Conservation (phyloP, 805 yeast species). For the Yarrowia sp. region DNA sequence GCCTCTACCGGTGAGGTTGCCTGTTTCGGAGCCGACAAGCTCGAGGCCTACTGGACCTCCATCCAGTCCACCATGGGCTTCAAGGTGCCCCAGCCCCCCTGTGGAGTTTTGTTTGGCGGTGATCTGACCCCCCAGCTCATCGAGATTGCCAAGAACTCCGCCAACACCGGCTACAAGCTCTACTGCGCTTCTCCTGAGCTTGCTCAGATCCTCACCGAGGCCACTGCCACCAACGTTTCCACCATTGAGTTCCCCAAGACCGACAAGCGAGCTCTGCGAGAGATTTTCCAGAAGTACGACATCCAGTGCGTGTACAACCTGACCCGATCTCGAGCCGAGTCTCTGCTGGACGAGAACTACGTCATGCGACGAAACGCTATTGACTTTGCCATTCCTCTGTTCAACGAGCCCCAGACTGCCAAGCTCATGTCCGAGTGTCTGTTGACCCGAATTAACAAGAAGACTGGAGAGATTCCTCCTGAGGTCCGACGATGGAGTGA, state of each 20-base stretch:
- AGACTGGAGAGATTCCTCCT: constrained; percentile 59
- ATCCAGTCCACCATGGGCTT: constrained; percentile 97
- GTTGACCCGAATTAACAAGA: constrained; percentile 53
- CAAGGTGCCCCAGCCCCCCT: constrained; percentile 86
- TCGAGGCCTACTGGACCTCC: constrained; percentile 97
- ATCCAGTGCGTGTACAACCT: constrained; percentile 87
- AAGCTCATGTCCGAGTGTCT: constrained; percentile 73
- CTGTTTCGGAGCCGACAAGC: constrained; percentile 80
- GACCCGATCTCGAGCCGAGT: constrained; percentile 86
- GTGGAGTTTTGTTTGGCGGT: constrained; percentile 92
- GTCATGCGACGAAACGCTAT: constrained; percentile 99
- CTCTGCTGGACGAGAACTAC: constrained; percentile 82
- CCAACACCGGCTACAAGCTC: constrained; percentile 75
- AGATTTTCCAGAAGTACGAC: constrained; percentile 83
- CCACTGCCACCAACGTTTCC: constrained; percentile 47
- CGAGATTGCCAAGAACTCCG: constrained; percentile 64
- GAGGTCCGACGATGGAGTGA: constrained; percentile 98
- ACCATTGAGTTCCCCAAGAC: constrained; percentile 88
- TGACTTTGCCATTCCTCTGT: constrained; percentile 93
- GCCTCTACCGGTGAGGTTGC: constrained; percentile 99
- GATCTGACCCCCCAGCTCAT: constrained; percentile 73
- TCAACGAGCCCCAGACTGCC: constrained; percentile 95
- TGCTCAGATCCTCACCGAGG: constrained; percentile 60
- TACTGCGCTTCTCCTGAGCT: constrained; percentile 75
- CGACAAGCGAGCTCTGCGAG: constrained; percentile 90